phyloP scores from a whole-genome alignment of 2,329 filamentous ascomycete genomes.

The Exutisphaerella laricina region DNA sequence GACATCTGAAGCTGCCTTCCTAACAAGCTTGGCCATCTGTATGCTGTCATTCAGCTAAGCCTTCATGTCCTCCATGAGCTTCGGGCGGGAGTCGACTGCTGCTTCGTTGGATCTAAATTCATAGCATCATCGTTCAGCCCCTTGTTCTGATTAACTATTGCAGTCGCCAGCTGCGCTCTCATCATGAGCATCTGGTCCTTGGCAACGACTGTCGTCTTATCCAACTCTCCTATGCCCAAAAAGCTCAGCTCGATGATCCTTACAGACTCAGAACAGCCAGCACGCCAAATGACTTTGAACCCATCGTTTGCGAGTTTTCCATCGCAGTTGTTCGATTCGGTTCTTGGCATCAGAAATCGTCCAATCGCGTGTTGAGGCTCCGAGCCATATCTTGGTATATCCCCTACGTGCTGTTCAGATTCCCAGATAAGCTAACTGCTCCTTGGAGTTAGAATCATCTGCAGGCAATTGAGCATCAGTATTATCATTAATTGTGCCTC shows the following conservation, averaged over 20 bases:
- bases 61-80: no score
- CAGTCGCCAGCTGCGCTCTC: neutral
- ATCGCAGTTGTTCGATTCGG: constrained; percentile 8
- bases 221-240: no score
- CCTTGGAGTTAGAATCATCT: neutral
- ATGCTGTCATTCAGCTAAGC: neutral
- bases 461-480: neutral
- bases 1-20: neutral
- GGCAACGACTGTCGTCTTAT: no score
- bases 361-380: constrained; percentile 9
- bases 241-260: neutral
- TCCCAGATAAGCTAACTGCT: constrained; percentile 6
- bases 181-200: neutral
- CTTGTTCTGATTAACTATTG: neutral
- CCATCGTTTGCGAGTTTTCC: neutral
- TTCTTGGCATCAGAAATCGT: constrained; percentile 12
- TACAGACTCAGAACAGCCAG: constrained; percentile 2
- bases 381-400: constrained; percentile 7
- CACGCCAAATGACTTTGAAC: constrained; percentile 9
- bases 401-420: neutral
- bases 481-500: constrained; percentile 12
- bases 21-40: neutral
- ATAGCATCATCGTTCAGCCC: neutral
- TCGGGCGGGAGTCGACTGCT: neutral
- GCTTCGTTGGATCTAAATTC: neutral